Evolutionary conservation across 2,329 filamentous ascomycete genomes (phyloP).

Genomic region (Apiospora koreana): DNA sequence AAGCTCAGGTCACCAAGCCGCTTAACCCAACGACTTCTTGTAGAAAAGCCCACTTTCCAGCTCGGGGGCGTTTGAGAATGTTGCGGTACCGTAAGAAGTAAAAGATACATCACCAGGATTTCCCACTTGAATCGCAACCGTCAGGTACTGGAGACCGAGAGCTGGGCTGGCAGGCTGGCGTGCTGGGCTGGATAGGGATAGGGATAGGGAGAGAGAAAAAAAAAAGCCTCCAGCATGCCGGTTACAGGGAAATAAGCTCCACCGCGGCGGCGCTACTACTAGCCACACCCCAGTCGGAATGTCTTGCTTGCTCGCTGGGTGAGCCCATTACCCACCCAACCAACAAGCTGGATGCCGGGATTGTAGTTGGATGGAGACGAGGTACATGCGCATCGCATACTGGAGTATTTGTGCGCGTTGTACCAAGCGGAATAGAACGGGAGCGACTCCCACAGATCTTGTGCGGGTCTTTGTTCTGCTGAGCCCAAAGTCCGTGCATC

Average conservation of each 20-base stretch:
- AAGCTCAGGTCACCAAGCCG: not conserved
- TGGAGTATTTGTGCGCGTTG: not conserved
- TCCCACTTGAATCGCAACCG: not conserved
- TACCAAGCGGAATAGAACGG: not conserved
- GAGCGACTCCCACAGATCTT: slow-evolving; percentile 3
- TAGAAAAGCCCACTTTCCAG: not conserved
- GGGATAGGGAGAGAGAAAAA: not conserved
- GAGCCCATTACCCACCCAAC: slow-evolving; percentile 2
- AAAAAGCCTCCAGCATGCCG: not conserved
- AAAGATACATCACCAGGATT: not conserved
- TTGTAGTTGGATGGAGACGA: not conserved
- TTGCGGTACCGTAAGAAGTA: not conserved
- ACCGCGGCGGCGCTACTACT: slow-evolving; percentile 1
- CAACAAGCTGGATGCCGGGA: slow-evolving; percentile 1
- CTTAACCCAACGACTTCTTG: not conserved
- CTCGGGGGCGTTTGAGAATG: slow-evolving; percentile 1
- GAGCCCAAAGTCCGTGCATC: not conserved
- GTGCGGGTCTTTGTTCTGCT: not conserved
- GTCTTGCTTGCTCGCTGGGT: not conserved
- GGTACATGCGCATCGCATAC: not conserved
- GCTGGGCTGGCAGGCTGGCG: not conserved
- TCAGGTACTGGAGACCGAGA: not conserved
- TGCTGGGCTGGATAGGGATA: not conserved
- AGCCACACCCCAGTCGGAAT: not conserved
- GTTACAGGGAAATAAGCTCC: slow-evolving; percentile 3